Evolutionary conservation across 2,329 filamentous ascomycete genomes (phyloP).

Genomic region (Aspergillus pseudonomiae): DNA sequence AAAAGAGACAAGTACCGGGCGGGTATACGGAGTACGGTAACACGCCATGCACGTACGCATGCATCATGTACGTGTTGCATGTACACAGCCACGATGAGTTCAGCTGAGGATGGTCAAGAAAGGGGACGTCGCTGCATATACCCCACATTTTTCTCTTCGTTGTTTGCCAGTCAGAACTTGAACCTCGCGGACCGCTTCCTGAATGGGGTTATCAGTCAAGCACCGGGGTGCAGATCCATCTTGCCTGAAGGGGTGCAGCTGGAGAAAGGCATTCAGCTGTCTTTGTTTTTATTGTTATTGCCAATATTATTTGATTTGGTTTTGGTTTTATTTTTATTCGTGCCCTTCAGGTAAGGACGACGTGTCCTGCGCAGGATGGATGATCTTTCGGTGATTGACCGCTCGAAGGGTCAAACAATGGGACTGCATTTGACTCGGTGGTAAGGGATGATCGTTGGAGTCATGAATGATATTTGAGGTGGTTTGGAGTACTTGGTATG

Average conservation of each 20-base stretch:
- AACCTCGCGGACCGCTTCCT: not conserved
- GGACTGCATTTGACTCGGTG: not conserved
- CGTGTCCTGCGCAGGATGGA: not conserved
- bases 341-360: not conserved
- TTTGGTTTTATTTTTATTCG: not conserved
- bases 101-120: not conserved
- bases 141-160: not conserved
- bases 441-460: not conserved
- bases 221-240: not conserved
- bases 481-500: not conserved
- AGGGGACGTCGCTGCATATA: not conserved
- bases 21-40: not conserved
- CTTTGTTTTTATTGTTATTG: not conserved
- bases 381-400: not conserved
- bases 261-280: not conserved
- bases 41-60: not conserved
- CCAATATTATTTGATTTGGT: not conserved
- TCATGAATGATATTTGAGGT: not conserved
- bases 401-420: not conserved
- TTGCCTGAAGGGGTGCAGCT: not conserved
- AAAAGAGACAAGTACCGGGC: not conserved
- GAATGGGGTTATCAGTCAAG: not conserved
- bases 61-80: not conserved
- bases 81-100: constrained; percentile 2
- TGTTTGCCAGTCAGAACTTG: not conserved